Percentiles rank a stretch among this genome's conserved stretches.
These are phyloP conservation scores for Chlorella sp. DNA, from an alignment of 139 green algal species.

Conservation along the genomic window DNA sequence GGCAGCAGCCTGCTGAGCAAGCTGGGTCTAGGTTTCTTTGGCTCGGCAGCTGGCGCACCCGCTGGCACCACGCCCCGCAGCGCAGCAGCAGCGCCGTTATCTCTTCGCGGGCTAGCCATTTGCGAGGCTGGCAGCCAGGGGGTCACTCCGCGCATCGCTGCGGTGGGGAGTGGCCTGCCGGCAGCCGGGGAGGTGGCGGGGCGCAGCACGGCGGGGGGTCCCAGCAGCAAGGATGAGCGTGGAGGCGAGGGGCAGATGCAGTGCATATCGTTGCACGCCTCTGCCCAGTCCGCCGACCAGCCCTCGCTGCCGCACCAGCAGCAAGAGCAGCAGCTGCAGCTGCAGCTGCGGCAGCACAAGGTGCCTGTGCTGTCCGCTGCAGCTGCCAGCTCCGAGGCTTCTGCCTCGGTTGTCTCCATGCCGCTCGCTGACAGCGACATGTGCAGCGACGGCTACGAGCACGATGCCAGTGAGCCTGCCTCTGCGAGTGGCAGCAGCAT, in stretches of 20 bases:
- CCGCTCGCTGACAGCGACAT: not conserved
- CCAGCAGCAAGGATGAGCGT: not conserved
- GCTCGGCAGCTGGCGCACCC: not conserved
- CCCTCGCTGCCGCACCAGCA: not conserved
- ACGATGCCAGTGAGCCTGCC: not conserved
- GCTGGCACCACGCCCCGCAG: not conserved
- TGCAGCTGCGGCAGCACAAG: not conserved
- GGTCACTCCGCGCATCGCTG: not conserved
- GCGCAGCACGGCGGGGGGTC: not conserved
- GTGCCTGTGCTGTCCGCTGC: not conserved
- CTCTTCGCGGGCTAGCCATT: not conserved
- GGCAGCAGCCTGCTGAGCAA: slow-evolving; percentile 6
- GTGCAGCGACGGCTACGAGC: not conserved
- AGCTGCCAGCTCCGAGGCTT: not conserved
- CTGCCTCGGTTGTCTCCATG: not conserved
- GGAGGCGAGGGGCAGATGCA: not conserved
- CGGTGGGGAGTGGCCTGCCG: not conserved
- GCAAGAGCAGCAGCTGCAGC: not conserved
- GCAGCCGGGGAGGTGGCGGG: not conserved
- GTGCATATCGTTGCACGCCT: not conserved
- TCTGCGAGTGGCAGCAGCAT: not conserved
- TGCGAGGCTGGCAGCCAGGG: not conserved
- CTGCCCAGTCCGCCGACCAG: not conserved
- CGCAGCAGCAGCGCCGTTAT: not conserved
- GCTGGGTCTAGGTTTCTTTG: not conserved